These are phyloP conservation scores for Carex kokanica DNA, from an alignment of 176 grass and related monocot species.

Conservation along the genomic window DNA sequence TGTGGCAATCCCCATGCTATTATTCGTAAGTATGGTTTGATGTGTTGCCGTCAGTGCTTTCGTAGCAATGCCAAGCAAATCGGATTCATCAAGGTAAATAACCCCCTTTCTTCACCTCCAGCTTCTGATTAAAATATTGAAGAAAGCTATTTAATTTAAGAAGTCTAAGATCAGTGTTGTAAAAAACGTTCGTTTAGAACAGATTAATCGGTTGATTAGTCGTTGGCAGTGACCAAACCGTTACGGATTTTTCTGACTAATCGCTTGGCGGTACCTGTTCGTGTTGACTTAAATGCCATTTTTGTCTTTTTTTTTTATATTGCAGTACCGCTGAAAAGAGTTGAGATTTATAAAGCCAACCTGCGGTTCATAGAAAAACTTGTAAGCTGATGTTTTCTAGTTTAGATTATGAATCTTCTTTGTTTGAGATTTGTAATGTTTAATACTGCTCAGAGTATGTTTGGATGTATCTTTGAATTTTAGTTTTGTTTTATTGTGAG, in stretches of 20 bases:
- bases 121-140: not conserved
- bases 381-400: not conserved
- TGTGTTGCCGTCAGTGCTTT: constrained; percentile 57
- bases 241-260: too few relatives aligned
- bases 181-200: too few relatives aligned
- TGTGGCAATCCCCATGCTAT: constrained; percentile 46
- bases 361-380: not conserved
- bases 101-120: not conserved
- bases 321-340: constrained; percentile 11
- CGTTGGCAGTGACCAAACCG: too few relatives aligned
- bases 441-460: not conserved
- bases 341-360: not conserved
- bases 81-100: constrained; percentile 44
- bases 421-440: constrained; percentile 10
- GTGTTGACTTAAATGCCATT: not conserved
- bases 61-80: constrained; percentile 48
- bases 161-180: too few relatives aligned
- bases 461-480: not conserved
- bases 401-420: not conserved
- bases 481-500: not conserved
- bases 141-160: not conserved
- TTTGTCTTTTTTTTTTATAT: not conserved
- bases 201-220: too few relatives aligned
- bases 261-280: too few relatives aligned
- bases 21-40: constrained; percentile 46